Base-by-base conservation (phyloP, 768 basidiomycete species). In the Termitomyces sp. region DNA sequence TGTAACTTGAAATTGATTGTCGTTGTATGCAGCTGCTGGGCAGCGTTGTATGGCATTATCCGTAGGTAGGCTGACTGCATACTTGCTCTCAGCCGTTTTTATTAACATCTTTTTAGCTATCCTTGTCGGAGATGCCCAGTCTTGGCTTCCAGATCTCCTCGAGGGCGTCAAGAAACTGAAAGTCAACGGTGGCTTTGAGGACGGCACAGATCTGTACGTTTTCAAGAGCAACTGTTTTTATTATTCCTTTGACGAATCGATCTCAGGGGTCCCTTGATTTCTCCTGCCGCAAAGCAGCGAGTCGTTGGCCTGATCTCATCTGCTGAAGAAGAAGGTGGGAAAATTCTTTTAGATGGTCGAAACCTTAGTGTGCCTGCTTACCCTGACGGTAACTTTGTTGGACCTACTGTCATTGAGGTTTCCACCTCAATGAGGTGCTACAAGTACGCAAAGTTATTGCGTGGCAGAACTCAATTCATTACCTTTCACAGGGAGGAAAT, bases 11-110 rank as follows among this genome's bases (percentile, higher is more conserved):
- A 39, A 30, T 54, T 42, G 40, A 50, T 52, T 54, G 21, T 53
- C 48, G 7, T 42, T 67, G 54, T 42, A 12, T 68, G 60, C 66
- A 82, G 96, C 96, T 61, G 96, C 96, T 30, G 96, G 96, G 12
- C 96, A 98, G 70, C 83, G 97, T 56, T 98, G 95, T 74, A 98
- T 97, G 95, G 95, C 94, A 12, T 74, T 96, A 42, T 96, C 94
- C 12, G 93, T 95, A 32, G 89, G 92, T 89, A 60, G 65, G 85
- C 63, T 49, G 14, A 40, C 9, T 43, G 19, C 30, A 17, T 16
- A 14, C 3, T 34, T 25, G 30, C 4, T 27, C 42, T 44, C 17
- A 30, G 30, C 12, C 28, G 28, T 55, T 12, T 43, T 19, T 40
- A 51, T 50, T 32, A 46, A 56, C 25, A 55, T n/a, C 53, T 34